Base-by-base conservation (phyloP, 2,329 filamentous ascomycete species). In the Botrytis elliptica region DNA sequence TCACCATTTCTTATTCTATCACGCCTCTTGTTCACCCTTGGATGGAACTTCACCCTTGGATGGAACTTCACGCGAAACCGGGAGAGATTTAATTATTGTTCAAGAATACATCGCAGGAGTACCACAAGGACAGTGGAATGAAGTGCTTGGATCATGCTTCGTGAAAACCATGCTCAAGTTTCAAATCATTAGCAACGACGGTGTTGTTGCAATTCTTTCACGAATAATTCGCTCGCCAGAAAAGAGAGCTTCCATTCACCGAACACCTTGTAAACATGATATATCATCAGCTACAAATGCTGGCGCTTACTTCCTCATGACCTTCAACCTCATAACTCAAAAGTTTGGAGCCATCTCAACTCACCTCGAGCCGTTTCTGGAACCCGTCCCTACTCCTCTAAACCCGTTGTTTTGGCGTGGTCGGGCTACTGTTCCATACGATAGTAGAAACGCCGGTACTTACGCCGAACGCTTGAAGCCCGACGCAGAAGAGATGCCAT, bases 291-390 rank as follows among this genome's bases (percentile, higher is more conserved):
- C 49, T 40, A 3, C 55, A 22, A 12, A 3, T 18, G 1, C 22
- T 9, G 16, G 14, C n/a, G 12, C 20, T 25, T 42, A 38, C 33
- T 40, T 9, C 18, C 38, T 75, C n/a, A 46, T 72, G 29, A 72
- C 68, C 68, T 77, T 77, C 68, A 72, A 76, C 40, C 68, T 74
- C 20, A 33, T 69, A 25, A 73, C 64, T 4, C 65, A 71, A 16
- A 8, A 62, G 29, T 76, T 77, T 64, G 65, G 40, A 62, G 60
- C 60, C 8, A 49, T 40, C 38, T 59, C 68, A n/a, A 72, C 74
- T 46, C 74, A 71, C 36, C 8, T 14, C 25, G 20, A 29, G 25
- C 6, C 18, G 20, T 65, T 65, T 33, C 10, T 29, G 10, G 33
- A 46, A 8, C 5, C 6, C 14, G 4, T 14, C 14, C 9, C 20